These are phyloP conservation scores for Nakazawaea ernobii DNA, from an alignment of 805 yeast species.

Conservation along the genomic window DNA sequence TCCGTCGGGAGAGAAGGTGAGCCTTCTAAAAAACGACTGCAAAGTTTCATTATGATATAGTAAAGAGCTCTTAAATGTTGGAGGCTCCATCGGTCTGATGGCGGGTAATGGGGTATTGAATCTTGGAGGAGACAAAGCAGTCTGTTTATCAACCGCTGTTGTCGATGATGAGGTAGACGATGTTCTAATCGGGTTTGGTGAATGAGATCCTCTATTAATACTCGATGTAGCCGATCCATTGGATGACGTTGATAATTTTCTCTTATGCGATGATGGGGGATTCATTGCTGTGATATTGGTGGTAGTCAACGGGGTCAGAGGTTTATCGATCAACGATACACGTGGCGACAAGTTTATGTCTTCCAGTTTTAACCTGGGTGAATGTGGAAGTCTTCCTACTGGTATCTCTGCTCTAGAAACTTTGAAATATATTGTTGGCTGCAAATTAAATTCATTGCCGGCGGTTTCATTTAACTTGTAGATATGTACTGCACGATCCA, in stretches of 20 bases:
- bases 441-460: slow-evolving; percentile 23
- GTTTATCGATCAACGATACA: neutral
- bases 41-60: slow-evolving; percentile 82
- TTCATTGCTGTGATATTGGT: slow-evolving; percentile 11
- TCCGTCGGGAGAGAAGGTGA: slow-evolving; percentile 90
- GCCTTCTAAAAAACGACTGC: slow-evolving; percentile 84
- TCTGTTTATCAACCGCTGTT: neutral
- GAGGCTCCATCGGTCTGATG: slow-evolving; percentile 33
- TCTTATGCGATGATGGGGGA: slow-evolving; percentile 25
- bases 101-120: slow-evolving; percentile 38
- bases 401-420: slow-evolving; percentile 57
- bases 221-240: slow-evolving; percentile 22
- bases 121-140: slow-evolving; percentile 17
- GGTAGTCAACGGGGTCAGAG: slow-evolving; percentile 3
- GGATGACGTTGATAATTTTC: slow-evolving; percentile 36
- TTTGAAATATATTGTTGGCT: slow-evolving; percentile 39
- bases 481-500: slow-evolving; percentile 79
- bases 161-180: slow-evolving; percentile 2
- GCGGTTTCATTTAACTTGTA: slow-evolving; percentile 34
- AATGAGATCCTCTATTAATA: slow-evolving; percentile 6
- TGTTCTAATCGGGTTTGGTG: slow-evolving; percentile 3
- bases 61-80: slow-evolving; percentile 31
- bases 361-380: slow-evolving; percentile 12
- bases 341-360: neutral
- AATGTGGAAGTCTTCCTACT: slow-evolving; percentile 14